A percentile compares a stretch with the other conserved stretches of the same genome.
Evolutionary conservation across 2,329 filamentous ascomycete genomes (phyloP).

Genomic region (Diaporthe humulicola): DNA sequence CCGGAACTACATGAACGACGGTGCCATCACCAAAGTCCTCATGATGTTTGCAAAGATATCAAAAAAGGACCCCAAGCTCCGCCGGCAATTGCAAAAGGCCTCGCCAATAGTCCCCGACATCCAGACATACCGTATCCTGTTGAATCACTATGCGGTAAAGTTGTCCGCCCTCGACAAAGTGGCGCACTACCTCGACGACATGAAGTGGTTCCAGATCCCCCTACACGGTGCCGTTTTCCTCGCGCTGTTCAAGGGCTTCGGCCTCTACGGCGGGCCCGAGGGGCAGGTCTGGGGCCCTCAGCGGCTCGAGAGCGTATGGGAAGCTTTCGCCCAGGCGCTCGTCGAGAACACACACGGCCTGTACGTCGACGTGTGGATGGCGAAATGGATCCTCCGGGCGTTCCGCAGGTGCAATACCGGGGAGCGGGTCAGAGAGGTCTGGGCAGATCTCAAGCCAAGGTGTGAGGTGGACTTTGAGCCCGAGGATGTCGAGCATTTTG

Average conservation of each 20-base stretch:
- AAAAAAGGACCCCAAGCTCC: conserved; percentile 68
- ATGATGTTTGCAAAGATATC: conserved; percentile 69
- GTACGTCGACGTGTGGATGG: conserved; percentile 71
- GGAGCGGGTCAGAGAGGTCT: conserved; percentile 67
- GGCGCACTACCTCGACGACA: conserved; percentile 81
- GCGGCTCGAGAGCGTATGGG: conserved; percentile 77
- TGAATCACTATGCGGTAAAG: conserved; percentile 78
- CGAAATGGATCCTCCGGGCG: conserved; percentile 72
- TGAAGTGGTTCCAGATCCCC: conserved; percentile 77
- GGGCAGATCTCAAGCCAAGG: conserved; percentile 60
- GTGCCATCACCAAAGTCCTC: conserved; percentile 67
- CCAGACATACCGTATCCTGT: conserved; percentile 83
- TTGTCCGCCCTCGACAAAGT: conserved; percentile 81
- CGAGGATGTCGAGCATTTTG: conserved; percentile 45
- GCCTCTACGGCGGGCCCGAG: conserved; percentile 73
- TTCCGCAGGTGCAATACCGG: conserved; percentile 71
- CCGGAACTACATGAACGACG: conserved; percentile 60
- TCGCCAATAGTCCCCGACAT: conserved; percentile 80
- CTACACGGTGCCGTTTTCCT: conserved; percentile 84
- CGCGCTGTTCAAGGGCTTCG: conserved; percentile 86
- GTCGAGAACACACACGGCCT: conserved; percentile 62
- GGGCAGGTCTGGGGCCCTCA: conserved; percentile 79
- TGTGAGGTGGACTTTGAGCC: conserved; percentile 58
- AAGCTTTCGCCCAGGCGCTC: conserved; percentile 70
- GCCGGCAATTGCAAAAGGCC: conserved; percentile 67